These are phyloP conservation scores for Nigrospora osmanthi DNA, from an alignment of 2,329 filamentous ascomycete genomes.

Conservation along the genomic window DNA sequence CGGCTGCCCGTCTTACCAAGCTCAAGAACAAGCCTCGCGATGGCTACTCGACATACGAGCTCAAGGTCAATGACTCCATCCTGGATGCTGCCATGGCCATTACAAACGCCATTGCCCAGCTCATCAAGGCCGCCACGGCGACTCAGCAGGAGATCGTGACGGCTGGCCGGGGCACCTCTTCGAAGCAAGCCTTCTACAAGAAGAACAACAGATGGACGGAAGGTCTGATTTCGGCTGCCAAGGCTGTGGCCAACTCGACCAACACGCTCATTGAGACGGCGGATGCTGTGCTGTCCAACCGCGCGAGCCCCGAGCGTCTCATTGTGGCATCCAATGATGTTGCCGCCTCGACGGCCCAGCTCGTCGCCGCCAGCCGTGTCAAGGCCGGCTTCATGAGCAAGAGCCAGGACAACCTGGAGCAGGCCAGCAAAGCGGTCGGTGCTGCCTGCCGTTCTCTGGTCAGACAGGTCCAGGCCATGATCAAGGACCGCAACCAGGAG, in stretches of 20 bases:
- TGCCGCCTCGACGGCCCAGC: constrained; percentile 89
- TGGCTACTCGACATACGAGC: constrained; percentile 89
- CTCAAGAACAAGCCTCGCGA: constrained; percentile 95
- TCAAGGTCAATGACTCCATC: constrained; percentile 93
- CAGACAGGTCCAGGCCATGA: constrained; percentile 89
- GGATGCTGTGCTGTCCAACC: constrained; percentile 84
- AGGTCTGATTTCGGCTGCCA: constrained; percentile 91
- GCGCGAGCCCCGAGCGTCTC: constrained; percentile 91
- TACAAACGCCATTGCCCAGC: constrained; percentile 84
- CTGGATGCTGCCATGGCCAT: constrained; percentile 88
- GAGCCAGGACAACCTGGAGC: constrained; percentile 86
- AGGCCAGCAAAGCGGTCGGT: constrained; percentile 87
- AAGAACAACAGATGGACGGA: constrained; percentile 99
- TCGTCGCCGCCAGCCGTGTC: constrained; percentile 90
- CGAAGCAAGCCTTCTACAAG: constrained; percentile 94
- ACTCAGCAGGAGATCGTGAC: constrained; percentile 96
- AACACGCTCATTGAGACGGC: constrained; percentile 97
- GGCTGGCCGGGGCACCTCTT: constrained; percentile 80
- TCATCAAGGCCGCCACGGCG: constrained; percentile 89
- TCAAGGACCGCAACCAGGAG: constrained; percentile 75
- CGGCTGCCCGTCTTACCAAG: constrained; percentile 80
- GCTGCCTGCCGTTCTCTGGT: constrained; percentile 81
- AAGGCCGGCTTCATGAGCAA: constrained; percentile 98
- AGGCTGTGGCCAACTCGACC: constrained; percentile 87
- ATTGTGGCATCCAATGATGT: constrained; percentile 98